Evolutionary conservation across 2,329 filamentous ascomycete species (phyloP).

Genomic region (Simplicillium aogashimaense): DNA sequence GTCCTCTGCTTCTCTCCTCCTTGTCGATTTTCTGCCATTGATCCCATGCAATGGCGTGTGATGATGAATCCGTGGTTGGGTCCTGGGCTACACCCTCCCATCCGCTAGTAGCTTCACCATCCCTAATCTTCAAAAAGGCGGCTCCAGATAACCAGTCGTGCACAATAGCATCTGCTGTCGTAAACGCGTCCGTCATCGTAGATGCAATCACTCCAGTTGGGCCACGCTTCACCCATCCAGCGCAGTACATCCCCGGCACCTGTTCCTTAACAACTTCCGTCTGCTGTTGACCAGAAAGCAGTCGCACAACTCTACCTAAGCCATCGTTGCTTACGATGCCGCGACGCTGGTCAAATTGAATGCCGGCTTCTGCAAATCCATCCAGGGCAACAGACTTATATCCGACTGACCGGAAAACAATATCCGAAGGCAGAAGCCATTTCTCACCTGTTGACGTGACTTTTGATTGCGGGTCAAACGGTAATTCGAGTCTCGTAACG

Average conservation of each 20-base stretch:
- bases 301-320: conserved; percentile 55
- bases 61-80: conserved; percentile 36
- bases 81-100: conserved; percentile 69
- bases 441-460: conserved; percentile 38
- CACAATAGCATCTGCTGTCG: conserved; percentile 73
- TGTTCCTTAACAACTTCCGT: conserved; percentile 24
- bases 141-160: conserved; percentile 56
- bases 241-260: conserved; percentile 72
- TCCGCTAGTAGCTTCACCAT: conserved; percentile 30
- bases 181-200: conserved; percentile 92
- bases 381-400: conserved; percentile 75
- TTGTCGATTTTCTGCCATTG: conserved; percentile 79
- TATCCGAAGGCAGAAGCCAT: conserved; percentile 48
- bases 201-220: conserved; percentile 93
- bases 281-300: conserved; percentile 13
- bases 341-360: conserved; percentile 64
- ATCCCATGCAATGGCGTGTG: conserved; percentile 64
- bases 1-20: conserved; percentile 62
- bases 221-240: conserved; percentile 92
- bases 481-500: conserved; percentile 44
- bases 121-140: conserved; percentile 24
- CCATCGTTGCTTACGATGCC: conserved; percentile 80
- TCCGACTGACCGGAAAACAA: conserved; percentile 90
- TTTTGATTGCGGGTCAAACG: conserved; percentile 40
- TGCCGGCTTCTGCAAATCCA: conserved; percentile 62